Evolutionary conservation across 2,329 filamentous ascomycete genomes (phyloP), one percentile per base, ranked within the genome.

Genomic region (Xylaria polymorpha): DNA sequence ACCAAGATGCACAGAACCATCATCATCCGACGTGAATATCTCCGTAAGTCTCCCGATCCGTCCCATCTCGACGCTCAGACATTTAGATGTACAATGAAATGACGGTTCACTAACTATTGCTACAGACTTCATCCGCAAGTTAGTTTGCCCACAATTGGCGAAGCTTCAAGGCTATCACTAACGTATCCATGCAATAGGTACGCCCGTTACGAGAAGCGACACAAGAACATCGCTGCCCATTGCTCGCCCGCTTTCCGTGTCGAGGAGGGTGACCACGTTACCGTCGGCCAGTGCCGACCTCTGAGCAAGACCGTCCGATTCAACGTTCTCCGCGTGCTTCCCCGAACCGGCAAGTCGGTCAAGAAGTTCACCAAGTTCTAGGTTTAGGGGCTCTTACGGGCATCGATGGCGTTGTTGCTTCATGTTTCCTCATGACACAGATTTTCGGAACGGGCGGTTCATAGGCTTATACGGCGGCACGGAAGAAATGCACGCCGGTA

Each of bases 1-100:
- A 99, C 96, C 87, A 99, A 99, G 93, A 99, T 99, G 96, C 96
- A 99, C 93, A 93, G 96, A 87, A 99, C 96, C 81, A 88, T 98
- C 84, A 92, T 99, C 87, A 97, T 99, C 90, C 96, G 96, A 85
- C 92, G 96, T 86, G 96, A 99, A 90, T 99, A 99, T 90, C 94
- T 99, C 74, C 96, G 99, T 71, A 18, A 67, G 69, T 71, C n/a
- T 39, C 18, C 51, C 32, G 37, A 12, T 3, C 14, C 43, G 20
- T 29, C 35, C 12, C 43, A 10, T 44, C 7, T n/a, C 48, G 10
- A 41, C 9, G 1, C n/a, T 44, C 44, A 25, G 41, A 22, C 15
- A 56, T 48, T 32, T 35, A 41, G 9, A n/a, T 15, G 4, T 50
- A 2, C 46, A 14, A 25, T 22, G 18, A 41, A 61, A 55, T 18